Evolutionary conservation across 805 yeast species (phyloP).

Genomic region (Priceomyces melissophilus): DNA sequence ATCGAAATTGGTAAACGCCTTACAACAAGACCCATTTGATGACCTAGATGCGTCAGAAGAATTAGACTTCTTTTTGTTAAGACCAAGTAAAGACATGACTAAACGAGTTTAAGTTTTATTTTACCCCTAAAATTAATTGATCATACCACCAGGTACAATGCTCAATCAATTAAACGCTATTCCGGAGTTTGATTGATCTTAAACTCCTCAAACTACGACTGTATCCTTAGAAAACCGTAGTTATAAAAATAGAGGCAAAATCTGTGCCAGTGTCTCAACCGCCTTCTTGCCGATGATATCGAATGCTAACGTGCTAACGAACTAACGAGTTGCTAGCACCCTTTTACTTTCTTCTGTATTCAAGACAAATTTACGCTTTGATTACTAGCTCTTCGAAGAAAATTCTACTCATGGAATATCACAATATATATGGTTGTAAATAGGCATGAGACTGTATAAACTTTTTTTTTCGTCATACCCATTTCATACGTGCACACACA

Average conservation of each 20-base stretch:
- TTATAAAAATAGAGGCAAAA: neutral
- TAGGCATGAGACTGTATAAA: slow-evolving; percentile 1
- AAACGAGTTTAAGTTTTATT: slow-evolving; percentile 1
- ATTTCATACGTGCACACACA: slow-evolving; percentile 1
- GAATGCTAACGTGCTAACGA: slow-evolving; percentile 4
- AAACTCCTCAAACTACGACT: neutral
- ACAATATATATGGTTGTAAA: slow-evolving; percentile 4
- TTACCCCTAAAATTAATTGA: neutral
- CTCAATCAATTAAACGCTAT: neutral
- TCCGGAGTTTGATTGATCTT: too few species aligned
- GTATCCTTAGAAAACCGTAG: neutral
- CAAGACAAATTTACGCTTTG: slow-evolving; percentile 2
- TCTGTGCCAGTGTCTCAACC: slow-evolving; percentile 2
- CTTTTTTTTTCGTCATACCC: slow-evolving; percentile 3
- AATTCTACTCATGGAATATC: neutral
- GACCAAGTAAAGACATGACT: slow-evolving; percentile 15
- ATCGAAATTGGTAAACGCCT: slow-evolving; percentile 35
- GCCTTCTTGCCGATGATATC: slow-evolving; percentile 2
- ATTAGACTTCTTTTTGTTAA: slow-evolving; percentile 22
- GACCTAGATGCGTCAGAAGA: slow-evolving; percentile 15
- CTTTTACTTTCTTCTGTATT: neutral
- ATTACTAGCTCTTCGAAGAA: neutral
- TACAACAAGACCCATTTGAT: slow-evolving; percentile 8
- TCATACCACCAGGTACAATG: slow-evolving; percentile 1
- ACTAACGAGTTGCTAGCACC: slow-evolving; percentile 4